A percentile compares a stretch with the other conserved stretches of the same genome.
Evolutionary conservation across 1,139 yeast species (phyloP).

Genomic region (Kodamaea suecica): DNA sequence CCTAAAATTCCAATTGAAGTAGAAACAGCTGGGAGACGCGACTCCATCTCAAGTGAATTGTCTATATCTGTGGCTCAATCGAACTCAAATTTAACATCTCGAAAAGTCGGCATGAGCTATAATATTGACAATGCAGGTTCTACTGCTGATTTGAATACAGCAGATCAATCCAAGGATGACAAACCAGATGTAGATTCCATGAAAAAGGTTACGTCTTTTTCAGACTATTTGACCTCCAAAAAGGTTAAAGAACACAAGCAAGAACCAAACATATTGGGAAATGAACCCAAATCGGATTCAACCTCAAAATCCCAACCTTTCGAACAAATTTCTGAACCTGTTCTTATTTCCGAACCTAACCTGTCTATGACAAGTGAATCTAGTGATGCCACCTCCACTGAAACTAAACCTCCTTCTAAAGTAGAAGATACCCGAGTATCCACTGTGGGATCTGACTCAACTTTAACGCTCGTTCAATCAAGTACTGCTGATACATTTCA

Average conservation of each 20-base stretch:
- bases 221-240: constrained; percentile 15
- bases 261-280: no score
- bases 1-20: neutral
- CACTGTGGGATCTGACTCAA: constrained; percentile 13
- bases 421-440: no score
- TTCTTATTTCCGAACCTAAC: neutral
- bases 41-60: neutral
- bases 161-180: neutral
- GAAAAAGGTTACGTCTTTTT: constrained; percentile 12
- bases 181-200: neutral
- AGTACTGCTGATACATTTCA: constrained; percentile 16
- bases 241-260: constrained; percentile 5
- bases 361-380: neutral
- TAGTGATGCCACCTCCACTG: neutral
- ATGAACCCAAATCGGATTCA: no score
- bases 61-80: neutral
- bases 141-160: neutral
- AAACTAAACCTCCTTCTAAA: neutral
- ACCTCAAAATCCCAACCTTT: neutral
- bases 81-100: neutral
- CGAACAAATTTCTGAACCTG: neutral
- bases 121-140: no score
- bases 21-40: neutral
- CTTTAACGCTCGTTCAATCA: constrained; percentile 22
- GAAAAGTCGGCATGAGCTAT: neutral